Evolutionary conservation across 148 eudicot genomes (phyloP).

Genomic region (Vaccinium corymbosum): DNA sequence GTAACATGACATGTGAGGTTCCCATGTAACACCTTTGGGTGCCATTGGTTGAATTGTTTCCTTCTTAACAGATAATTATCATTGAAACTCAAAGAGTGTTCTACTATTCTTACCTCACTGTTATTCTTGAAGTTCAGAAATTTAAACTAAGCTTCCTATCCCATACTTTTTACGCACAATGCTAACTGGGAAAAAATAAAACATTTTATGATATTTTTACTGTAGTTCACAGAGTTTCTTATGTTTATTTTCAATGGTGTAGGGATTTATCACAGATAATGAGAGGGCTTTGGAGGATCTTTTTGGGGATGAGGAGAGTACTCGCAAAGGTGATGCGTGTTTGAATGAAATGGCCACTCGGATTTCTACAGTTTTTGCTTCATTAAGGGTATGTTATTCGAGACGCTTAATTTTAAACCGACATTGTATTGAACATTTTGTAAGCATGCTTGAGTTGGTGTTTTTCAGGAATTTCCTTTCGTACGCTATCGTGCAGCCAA

Average conservation of each 20-base stretch:
- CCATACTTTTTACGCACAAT: background rate
- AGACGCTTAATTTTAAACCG: background rate
- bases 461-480: slow-evolving; percentile 75
- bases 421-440: background rate
- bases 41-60: background rate
- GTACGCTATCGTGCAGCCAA: slow-evolving; percentile 96
- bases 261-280: slow-evolving; percentile 91
- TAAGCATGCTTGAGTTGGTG: slow-evolving; percentile 15
- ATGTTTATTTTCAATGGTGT: slow-evolving; percentile 2
- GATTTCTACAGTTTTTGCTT: slow-evolving; percentile 88
- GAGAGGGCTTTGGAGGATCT: slow-evolving; percentile 89
- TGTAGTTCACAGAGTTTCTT: background rate
- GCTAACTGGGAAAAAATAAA: background rate
- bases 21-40: background rate
- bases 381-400: slow-evolving; percentile 61
- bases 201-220: background rate
- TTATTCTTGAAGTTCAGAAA: background rate
- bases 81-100: background rate
- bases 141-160: background rate
- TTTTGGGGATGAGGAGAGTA: slow-evolving; percentile 81
- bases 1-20: background rate
- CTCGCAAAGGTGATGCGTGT: slow-evolving; percentile 64
- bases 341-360: slow-evolving; percentile 78
- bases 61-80: background rate
- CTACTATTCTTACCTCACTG: background rate